These are phyloP conservation scores for Lumnitzera racemosa DNA, from an alignment of 345 rosid genomes.

Conservation along the genomic window DNA sequence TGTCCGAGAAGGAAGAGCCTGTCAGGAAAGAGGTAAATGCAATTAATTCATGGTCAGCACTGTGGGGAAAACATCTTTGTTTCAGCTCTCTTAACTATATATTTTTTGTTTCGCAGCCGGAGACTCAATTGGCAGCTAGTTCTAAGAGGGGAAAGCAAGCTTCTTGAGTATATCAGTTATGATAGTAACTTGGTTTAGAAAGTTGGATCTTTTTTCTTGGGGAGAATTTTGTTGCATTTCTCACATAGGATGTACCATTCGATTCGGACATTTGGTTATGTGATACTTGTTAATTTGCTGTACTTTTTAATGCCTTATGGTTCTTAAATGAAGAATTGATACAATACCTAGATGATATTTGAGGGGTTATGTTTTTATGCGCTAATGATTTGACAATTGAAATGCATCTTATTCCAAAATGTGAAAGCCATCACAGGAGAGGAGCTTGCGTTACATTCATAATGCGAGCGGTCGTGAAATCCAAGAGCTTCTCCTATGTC, in stretches of 20 bases:
- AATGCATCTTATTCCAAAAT: too few species aligned
- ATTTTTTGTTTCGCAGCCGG: conserved; percentile 44
- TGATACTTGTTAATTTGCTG: background rate
- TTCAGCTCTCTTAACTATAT: background rate
- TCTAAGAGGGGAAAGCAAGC: conserved; percentile 52
- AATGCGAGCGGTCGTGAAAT: too few species aligned
- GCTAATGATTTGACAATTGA: too few species aligned
- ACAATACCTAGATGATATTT: too few species aligned
- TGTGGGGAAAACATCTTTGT: background rate
- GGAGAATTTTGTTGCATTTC: conserved; percentile 12
- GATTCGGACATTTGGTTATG: background rate
- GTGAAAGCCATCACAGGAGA: too few species aligned
- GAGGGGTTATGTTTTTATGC: too few species aligned
- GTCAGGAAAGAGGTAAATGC: conserved; percentile 82
- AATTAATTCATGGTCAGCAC: background rate
- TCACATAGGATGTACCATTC: conserved; percentile 12
- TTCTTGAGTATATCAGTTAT: conserved; percentile 8
- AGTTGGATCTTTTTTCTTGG: background rate
- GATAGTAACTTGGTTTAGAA: background rate
- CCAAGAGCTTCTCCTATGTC: too few species aligned
- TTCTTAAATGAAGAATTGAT: background rate
- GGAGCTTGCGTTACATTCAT: too few species aligned
- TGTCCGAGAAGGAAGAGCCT: conserved; percentile 93
- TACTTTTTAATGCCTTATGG: background rate
- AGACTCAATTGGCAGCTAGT: conserved; percentile 72